phyloP scores from a whole-genome alignment of 305 asterid species.

The Lippia alba region DNA sequence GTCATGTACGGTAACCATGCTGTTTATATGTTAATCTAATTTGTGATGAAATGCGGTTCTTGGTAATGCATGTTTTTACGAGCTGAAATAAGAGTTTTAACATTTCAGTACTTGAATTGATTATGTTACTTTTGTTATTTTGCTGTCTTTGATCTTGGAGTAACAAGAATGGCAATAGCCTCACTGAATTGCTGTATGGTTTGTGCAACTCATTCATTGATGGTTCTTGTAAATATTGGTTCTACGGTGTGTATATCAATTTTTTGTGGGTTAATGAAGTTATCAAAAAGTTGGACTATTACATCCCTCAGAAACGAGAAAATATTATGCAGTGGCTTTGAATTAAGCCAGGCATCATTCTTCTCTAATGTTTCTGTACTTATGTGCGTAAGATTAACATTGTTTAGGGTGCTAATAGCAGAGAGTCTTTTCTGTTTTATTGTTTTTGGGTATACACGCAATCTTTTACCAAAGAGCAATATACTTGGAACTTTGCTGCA shows the following conservation, averaged over 20 bases:
- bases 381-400: background rate
- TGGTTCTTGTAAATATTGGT: background rate
- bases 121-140: constrained; percentile 4
- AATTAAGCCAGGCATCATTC: background rate
- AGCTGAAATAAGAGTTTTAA: background rate
- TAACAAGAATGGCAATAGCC: background rate
- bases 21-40: constrained; percentile 5
- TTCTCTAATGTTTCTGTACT: constrained; percentile 5
- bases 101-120: constrained; percentile 2
- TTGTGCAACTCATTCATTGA: background rate
- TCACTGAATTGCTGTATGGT: background rate
- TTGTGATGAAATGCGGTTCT: background rate
- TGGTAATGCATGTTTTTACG: background rate
- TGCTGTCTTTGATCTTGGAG: background rate
- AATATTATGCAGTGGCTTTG: constrained; percentile 1
- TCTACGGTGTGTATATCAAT: constrained; percentile 3
- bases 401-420: background rate
- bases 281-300: background rate
- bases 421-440: constrained; percentile 8
- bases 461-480: constrained; percentile 27
- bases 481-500: constrained; percentile 44
- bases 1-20: background rate
- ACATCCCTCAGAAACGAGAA: background rate
- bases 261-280: background rate
- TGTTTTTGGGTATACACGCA: constrained; percentile 1